Percentiles rank a stretch among this genome's conserved stretches.
Conservation (phyloP, 2,329 filamentous ascomycete species). For the Verticillium albo-atrum region DNA sequence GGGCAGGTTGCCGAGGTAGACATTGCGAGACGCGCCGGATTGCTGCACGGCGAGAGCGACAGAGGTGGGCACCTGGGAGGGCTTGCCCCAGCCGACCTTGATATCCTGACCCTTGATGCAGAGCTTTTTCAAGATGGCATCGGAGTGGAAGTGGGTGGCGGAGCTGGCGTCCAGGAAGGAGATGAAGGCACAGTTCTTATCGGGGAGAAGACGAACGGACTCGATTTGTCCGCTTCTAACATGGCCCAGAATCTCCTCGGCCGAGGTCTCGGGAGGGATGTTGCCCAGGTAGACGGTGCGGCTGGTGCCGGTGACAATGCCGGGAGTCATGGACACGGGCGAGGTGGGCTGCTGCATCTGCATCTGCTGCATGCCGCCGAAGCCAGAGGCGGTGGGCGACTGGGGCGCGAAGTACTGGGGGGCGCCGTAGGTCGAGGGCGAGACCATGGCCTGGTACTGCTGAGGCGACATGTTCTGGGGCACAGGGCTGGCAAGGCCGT, state of each 20-base stretch:
- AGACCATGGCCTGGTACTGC: slow-evolving; percentile 79
- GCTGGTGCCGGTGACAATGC: slow-evolving; percentile 83
- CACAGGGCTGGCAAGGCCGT: slow-evolving; percentile 67
- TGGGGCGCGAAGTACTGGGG: slow-evolving; percentile 82
- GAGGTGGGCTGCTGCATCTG: slow-evolving; percentile 62
- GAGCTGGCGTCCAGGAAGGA: slow-evolving; percentile 97
- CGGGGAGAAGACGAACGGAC: slow-evolving; percentile 91
- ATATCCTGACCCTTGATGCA: slow-evolving; percentile 98
- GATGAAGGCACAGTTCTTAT: slow-evolving; percentile 99
- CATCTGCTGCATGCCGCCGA: slow-evolving; percentile 53
- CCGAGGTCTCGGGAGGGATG: slow-evolving; percentile 94
- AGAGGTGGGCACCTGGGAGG: slow-evolving; percentile 94
- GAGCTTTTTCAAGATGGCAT: slow-evolving; percentile 99
- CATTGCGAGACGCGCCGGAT: slow-evolving; percentile 92
- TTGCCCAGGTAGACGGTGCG: slow-evolving; percentile 96
- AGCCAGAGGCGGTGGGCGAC: slow-evolving; percentile 72
- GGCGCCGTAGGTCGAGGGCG: slow-evolving; percentile 76
- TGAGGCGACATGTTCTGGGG: slow-evolving; percentile 76
- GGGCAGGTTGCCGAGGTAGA: slow-evolving; percentile 89
- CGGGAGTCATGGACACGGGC: slow-evolving; percentile 71
- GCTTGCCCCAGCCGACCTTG: slow-evolving; percentile 99
- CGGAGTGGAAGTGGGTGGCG: slow-evolving; percentile 97
- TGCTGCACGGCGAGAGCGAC: slow-evolving; percentile 97
- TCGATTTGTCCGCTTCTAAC: slow-evolving; percentile 97
- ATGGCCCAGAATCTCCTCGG: slow-evolving; percentile 94